Percentiles rank a stretch among this genome's conserved stretches.
phyloP scores from a whole-genome alignment of 768 basidiomycete genomes.

The Boletus sensibilis region DNA sequence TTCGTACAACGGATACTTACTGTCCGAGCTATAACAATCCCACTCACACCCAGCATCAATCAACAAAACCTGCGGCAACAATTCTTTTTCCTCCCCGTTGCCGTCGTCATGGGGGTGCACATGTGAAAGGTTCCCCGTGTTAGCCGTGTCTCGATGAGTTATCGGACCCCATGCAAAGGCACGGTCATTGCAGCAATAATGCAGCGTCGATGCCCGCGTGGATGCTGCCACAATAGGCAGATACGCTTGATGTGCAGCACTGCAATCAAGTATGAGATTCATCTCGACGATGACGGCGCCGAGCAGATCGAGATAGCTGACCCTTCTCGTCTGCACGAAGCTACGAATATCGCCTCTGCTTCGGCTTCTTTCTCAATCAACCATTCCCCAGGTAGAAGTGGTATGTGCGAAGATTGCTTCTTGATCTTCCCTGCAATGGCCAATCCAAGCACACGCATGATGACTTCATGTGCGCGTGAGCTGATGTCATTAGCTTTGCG shows the following conservation, averaged over 20 bases:
- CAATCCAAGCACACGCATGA: constrained; percentile 87
- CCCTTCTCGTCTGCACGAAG: constrained; percentile 87
- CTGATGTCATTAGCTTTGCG: constrained; percentile 81
- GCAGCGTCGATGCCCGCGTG: constrained; percentile 82
- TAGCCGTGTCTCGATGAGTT: constrained; percentile 50
- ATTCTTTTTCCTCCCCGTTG: constrained; percentile 27
- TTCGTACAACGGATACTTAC: constrained; percentile 32
- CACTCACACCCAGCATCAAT: constrained; percentile 97
- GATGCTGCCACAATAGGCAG: constrained; percentile 90
- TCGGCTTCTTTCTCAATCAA: constrained; percentile 90
- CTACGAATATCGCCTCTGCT: constrained; percentile 91
- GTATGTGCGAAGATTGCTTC: constrained; percentile 40
- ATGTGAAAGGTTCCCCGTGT: constrained; percentile 47
- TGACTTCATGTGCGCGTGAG: constrained; percentile 83
- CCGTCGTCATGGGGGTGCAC: constrained; percentile 23
- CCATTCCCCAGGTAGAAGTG: constrained; percentile 76
- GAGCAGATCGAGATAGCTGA: constrained; percentile 36
- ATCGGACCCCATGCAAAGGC: constrained; percentile 86
- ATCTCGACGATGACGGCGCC: neutral
- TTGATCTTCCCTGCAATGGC: constrained; percentile 60
- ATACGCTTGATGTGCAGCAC: constrained; percentile 86
- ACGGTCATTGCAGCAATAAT: constrained; percentile 92
- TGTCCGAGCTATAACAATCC: constrained; percentile 64
- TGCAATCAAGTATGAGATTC: constrained; percentile 28
- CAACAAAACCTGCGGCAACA: constrained; percentile 72